A percentile compares a stretch with the other conserved stretches of the same genome.
Conservation (phyloP, 345 rosid species). For the Excoecaria cochinchinensis region DNA sequence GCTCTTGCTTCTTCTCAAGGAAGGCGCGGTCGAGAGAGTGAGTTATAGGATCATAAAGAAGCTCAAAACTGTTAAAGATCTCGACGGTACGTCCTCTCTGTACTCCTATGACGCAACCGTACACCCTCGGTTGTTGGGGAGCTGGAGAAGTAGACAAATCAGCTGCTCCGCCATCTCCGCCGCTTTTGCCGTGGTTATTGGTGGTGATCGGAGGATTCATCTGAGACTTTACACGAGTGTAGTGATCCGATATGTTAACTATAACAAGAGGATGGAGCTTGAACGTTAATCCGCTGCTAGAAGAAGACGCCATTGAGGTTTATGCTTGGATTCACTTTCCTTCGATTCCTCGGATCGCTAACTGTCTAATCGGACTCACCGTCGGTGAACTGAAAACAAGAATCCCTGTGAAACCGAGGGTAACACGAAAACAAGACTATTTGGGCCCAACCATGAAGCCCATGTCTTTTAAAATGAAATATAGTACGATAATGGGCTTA, state of each 20-base stretch:
- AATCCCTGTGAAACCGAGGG: background rate
- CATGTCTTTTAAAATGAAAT: too few relatives aligned
- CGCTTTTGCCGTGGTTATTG: slow-evolving; percentile 30
- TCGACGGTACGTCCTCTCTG: slow-evolving; percentile 94
- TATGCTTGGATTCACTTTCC: background rate
- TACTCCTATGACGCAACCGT: slow-evolving; percentile 89
- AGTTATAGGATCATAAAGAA: slow-evolving; percentile 63
- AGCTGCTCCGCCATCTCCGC: slow-evolving; percentile 22
- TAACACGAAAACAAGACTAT: too few relatives aligned
- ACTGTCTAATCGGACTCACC: background rate
- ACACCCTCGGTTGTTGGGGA: slow-evolving; percentile 59
- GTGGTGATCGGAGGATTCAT: slow-evolving; percentile 44
- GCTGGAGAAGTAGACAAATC: slow-evolving; percentile 15
- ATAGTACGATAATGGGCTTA: too few relatives aligned
- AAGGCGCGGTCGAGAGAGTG: slow-evolving; percentile 79
- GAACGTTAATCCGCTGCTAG: slow-evolving; percentile 95
- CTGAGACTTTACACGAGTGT: slow-evolving; percentile 86
- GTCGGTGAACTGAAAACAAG: background rate
- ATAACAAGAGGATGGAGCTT: slow-evolving; percentile 94
- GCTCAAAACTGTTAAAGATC: slow-evolving; percentile 98
- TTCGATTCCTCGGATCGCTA: background rate
- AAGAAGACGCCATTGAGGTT: slow-evolving; percentile 75
- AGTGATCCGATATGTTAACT: slow-evolving; percentile 92
- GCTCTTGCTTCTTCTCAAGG: slow-evolving; percentile 97
- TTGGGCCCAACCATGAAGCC: too few relatives aligned